These are phyloP conservation scores for Talaromyces albobiverticillius DNA, from an alignment of 2,329 filamentous ascomycete genomes.

Conservation along the genomic window DNA sequence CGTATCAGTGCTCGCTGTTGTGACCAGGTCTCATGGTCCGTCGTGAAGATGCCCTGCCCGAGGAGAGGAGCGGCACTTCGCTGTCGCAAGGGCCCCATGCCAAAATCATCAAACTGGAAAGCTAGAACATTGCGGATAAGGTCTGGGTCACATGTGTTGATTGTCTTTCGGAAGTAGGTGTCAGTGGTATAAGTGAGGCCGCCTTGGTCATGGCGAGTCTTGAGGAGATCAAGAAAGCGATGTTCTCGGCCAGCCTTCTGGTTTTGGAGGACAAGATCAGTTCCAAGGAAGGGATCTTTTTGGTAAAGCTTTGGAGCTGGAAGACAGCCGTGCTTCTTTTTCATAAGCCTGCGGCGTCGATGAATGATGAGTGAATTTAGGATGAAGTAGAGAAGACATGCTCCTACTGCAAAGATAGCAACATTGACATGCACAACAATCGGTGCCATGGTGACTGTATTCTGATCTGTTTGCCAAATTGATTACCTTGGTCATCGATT, in stretches of 20 bases:
- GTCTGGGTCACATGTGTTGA: neutral
- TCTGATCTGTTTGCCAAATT: neutral
- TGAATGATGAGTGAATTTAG: neutral
- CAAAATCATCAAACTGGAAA: slow-evolving; percentile 1
- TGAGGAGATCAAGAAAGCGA: neutral
- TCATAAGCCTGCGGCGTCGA: neutral
- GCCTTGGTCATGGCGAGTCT: neutral
- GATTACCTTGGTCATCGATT: neutral
- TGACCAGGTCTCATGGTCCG: slow-evolving; percentile 4
- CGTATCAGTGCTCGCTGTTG: slow-evolving; percentile 9
- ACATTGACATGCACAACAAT: neutral
- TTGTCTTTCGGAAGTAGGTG: neutral
- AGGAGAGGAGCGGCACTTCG: slow-evolving; percentile 1
- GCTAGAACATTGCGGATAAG: neutral
- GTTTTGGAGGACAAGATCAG: neutral
- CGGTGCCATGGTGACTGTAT: neutral
- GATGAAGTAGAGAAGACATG: neutral
- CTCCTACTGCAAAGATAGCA: neutral
- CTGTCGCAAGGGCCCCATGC: slow-evolving; percentile 30
- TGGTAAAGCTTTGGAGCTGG: neutral
- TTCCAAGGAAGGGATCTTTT: neutral
- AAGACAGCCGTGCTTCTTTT: neutral
- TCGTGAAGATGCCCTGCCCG: slow-evolving; percentile 9
- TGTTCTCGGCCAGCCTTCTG: neutral
- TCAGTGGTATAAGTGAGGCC: neutral